Evolutionary conservation across 345 rosid species (phyloP), one percentile per base, ranked within the genome.

Genomic region (Gossypium stocksii): DNA sequence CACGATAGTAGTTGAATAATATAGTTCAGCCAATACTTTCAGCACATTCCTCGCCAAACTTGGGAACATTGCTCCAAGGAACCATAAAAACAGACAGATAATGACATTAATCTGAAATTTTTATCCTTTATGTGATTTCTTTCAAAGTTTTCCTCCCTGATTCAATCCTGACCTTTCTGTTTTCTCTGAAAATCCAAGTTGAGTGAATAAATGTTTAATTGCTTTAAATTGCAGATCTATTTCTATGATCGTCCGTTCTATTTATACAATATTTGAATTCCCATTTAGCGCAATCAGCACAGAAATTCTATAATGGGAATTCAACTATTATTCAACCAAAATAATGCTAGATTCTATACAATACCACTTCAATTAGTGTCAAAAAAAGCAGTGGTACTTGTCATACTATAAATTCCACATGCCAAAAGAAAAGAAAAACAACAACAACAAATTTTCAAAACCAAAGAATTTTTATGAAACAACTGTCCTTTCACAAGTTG

Each of bases 1-100:
- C 14, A 69, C 4, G 62, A 29, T 13, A 66, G 51, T 27, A 60
- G 7, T 75, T 53, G 19, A 73, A 74, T 70, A n/a, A 58, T 6
- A 61, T n/a, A 58, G 45, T 64, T 64, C 49, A n/a, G 48, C 4
- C 49, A 16, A n/a, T 12, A 34, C 4, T 17, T 41, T n/a, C 1
- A 41, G 68, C 68, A 64, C 34, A 41, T 64, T 64, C 43, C 23
- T 64, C 48, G 15, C 29, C 20, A 62, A 62, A 2, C 66, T 29
- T 34, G 20, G 66, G 22, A 29, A 14, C 66, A 62, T 49, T 62
- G 52, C n/a, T 20, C 49, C 17, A 70, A 65, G 41, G 41, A 34
- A 34, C 41, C 7, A 34, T 5, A 34, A 34, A 34, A 34, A 7
- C 49, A 67, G 53, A 22, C 34, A 22, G 27, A 22, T 22, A 3